Base-by-base conservation (phyloP, 352 stramenopile genomes). In the Albugo candida region DNA sequence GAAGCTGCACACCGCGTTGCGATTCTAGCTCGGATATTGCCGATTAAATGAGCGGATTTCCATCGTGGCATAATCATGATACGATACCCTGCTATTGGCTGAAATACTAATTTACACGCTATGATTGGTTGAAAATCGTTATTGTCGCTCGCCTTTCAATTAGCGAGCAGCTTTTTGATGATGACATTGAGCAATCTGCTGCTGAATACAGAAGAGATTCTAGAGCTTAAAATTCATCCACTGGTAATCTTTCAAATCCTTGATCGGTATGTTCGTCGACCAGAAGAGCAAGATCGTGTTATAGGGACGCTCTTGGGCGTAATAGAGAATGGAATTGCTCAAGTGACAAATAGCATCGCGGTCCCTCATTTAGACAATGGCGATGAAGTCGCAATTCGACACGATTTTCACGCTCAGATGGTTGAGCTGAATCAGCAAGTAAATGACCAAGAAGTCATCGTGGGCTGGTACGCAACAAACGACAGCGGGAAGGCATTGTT, bases 341-440 rank as follows among this genome's bases (percentile, higher is more conserved):
- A 97, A 66, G 67, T 99, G 17, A 97, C 72, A 39, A 97, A 96
- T 71, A 91, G 71, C 41, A 98, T 98, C 65, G 92, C 93, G 6
- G 93, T 99, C 44, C 93, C 92, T 48, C 93, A 98, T 63, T 66
- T 95, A 24, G 94, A 98, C 68, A 94, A 92, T 56, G 75, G 80
- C 47, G 93, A 96, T 46, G 86, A 97, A 34, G 93, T 98, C 24
- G 93, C 92, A 12, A 94, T 99, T 51, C 93, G 93, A 48, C 97
- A 97, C 67, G 92, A 98, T 64, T 98, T 96, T 61, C 94, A 98
- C 69, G 92, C 93, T 58, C 83, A 96, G 58, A 98, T 98, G 93
- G 82, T 96, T 49, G 75, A 94, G 48, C 81, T 98, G 41, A 83
- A 97, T 63, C 64, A 94, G 52, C 73, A 82, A 49, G 85, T 96